phyloP scores from a whole-genome alignment of 2,329 filamentous ascomycete species.

The Thielaviopsis ethacetica region DNA sequence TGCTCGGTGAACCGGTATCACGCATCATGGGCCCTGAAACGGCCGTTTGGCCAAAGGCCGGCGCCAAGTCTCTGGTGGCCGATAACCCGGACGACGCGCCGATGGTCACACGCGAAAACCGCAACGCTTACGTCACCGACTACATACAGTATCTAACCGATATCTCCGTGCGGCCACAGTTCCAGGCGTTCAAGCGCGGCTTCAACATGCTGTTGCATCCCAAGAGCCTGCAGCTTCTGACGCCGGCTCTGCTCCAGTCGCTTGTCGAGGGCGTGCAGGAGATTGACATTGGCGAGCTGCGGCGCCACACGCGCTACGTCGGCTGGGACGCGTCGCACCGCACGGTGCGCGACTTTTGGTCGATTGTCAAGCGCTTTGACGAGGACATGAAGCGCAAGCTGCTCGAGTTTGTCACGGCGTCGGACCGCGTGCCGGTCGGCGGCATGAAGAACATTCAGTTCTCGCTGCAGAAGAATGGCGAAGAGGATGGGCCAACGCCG shows the following conservation, averaged over 20 bases:
- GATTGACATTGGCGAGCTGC: constrained; percentile 62
- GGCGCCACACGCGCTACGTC: constrained; percentile 59
- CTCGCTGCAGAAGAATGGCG: constrained; percentile 61
- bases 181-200: constrained; percentile 62
- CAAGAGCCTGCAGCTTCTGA: constrained; percentile 57
- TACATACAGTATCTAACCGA: constrained; percentile 75
- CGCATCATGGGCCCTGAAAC: constrained; percentile 38
- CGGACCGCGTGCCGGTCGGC: constrained; percentile 75
- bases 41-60: constrained; percentile 16
- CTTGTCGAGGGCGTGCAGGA: constrained; percentile 71
- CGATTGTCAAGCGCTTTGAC: constrained; percentile 51
- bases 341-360: constrained; percentile 71
- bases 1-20: constrained; percentile 40
- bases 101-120: constrained; percentile 68
- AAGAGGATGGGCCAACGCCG: constrained; percentile 35
- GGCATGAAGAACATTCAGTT: constrained; percentile 73
- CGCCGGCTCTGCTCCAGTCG: constrained; percentile 51
- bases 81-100: constrained; percentile 38
- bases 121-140: constrained; percentile 61
- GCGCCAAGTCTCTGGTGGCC: constrained; percentile 18
- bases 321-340: constrained; percentile 57
- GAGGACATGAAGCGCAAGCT: constrained; percentile 57
- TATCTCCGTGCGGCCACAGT: constrained; percentile 61
- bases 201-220: constrained; percentile 60
- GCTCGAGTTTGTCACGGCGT: constrained; percentile 89